Percentiles rank a stretch among this genome's conserved stretches.
Evolutionary conservation across 148 eudicot genomes (phyloP).

Genomic region (Chenopodium suecicum): DNA sequence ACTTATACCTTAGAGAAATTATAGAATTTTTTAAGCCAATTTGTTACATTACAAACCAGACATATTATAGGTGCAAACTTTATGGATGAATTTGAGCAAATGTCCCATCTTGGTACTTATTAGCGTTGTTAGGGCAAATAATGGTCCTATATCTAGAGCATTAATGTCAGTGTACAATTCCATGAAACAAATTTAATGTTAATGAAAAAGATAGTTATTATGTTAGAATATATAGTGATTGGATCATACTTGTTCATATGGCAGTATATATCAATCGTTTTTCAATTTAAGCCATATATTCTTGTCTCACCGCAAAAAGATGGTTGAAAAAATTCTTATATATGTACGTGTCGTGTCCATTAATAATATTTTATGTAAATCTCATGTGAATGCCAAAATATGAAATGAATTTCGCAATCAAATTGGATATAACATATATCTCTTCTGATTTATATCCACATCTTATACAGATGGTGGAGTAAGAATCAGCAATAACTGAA

Average conservation of each 20-base stretch:
- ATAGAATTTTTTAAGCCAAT: too few species aligned
- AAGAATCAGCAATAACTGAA: too few species aligned
- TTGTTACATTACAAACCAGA: not conserved
- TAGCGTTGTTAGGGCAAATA: not conserved
- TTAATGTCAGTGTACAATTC: not conserved
- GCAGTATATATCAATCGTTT: too few species aligned
- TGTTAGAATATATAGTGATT: not conserved
- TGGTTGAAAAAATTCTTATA: not conserved
- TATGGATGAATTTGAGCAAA: not conserved
- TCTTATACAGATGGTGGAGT: too few species aligned
- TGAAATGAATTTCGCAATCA: too few species aligned
- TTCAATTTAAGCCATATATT: not conserved
- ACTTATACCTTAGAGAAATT: too few species aligned
- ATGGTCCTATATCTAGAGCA: constrained; percentile 2
- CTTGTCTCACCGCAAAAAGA: not conserved
- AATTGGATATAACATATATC: too few species aligned
- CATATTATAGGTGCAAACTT: not conserved
- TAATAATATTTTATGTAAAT: too few species aligned
- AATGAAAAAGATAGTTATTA: not conserved
- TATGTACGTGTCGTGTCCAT: too few species aligned
- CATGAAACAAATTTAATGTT: not conserved
- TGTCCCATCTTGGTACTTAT: not conserved
- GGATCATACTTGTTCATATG: not conserved
- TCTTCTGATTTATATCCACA: too few species aligned
- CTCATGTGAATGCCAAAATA: too few species aligned